Base-by-base conservation (phyloP, 345 rosid genomes). In the Leavenworthia alabamica region DNA sequence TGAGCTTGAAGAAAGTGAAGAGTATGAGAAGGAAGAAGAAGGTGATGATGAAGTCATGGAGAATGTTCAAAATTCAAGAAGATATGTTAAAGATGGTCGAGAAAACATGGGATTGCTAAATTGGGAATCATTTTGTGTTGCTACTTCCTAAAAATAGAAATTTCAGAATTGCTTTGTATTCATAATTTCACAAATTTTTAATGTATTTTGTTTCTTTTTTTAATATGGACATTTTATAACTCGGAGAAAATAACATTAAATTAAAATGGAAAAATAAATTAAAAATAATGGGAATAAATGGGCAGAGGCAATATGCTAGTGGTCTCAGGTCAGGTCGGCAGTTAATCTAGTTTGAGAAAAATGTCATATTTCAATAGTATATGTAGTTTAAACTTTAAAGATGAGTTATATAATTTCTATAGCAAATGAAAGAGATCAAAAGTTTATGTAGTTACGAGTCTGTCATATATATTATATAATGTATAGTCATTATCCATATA, bases 41-140 rank as follows among this genome's bases (percentile, higher is more conserved):
- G 58, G 23, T 6, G 53, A 5, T 67, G 45, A 53, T 13, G 68
- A 64, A 49, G 66, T 20, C 28, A 65, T 42, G 40, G 71, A 78
- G 41, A 78, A 29, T 58, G 62, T 70, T 24, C 74, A 48, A 56
- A 74, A 61, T 50, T 56, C 53, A 42, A 56, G 73, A 8, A 76
- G 81, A 70, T 83, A 88, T 73, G 80, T 60, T 42, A 80, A 73
- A 61, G 84, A 66, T 3, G 82, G 74, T 36, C 45, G 42, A 3
- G 82, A 75, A 43, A 78, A 62, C 60, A 74, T 41, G 40, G 80
- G 76, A 67, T 48, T 80, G 73, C 66, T 75, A 73, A 82, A 69
- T 71, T 81, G 80, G 86, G 85, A 80, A 75, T 67, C 77, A 61
- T 70, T 75, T 2, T 68, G 75, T 78, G 82, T 82, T 80, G 85